Conservation (phyloP, 441 rosid species). For the Eutrema salsugineum region DNA sequence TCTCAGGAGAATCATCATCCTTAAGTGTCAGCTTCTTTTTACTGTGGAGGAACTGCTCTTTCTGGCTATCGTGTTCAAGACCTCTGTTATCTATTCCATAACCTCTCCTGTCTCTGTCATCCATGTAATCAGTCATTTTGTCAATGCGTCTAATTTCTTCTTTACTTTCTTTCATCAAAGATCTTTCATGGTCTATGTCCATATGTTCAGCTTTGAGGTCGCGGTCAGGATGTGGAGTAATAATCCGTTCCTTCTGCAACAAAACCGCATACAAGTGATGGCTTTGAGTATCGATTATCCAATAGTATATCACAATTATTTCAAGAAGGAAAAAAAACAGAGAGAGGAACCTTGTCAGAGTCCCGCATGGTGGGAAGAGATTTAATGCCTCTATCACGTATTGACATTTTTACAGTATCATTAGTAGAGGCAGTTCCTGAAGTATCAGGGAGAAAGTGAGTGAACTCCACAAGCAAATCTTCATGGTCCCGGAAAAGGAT, state of each 20-base stretch:
- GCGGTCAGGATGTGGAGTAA: constrained; percentile 47
- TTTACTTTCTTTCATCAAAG: constrained; percentile 52
- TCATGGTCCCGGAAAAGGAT: constrained; percentile 74
- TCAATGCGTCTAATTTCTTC: constrained; percentile 74
- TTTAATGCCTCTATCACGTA: constrained; percentile 60
- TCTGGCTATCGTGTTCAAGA: constrained; percentile 57
- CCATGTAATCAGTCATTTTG: constrained; percentile 71
- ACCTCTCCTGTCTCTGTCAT: constrained; percentile 65
- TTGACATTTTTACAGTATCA: constrained; percentile 53
- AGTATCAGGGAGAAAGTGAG: constrained; percentile 86
- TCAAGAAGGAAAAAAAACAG: not conserved
- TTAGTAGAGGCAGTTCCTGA: constrained; percentile 61
- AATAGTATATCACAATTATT: not conserved
- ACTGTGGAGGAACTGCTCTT: constrained; percentile 58
- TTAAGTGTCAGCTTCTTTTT: constrained; percentile 45
- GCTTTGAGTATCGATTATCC: constrained; percentile 25
- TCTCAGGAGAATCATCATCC: constrained; percentile 53
- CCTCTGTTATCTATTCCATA: constrained; percentile 53
- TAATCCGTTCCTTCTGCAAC: constrained; percentile 70
- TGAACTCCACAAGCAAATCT: constrained; percentile 84
- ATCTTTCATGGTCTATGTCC: constrained; percentile 59
- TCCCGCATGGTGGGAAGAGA: constrained; percentile 56
- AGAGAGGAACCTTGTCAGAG: constrained; percentile 65
- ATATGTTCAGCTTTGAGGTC: constrained; percentile 59
- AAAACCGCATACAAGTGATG: constrained; percentile 29